Evolutionary conservation across 73 alveolate species (phyloP).

Genomic region (Uronychia setigera): DNA sequence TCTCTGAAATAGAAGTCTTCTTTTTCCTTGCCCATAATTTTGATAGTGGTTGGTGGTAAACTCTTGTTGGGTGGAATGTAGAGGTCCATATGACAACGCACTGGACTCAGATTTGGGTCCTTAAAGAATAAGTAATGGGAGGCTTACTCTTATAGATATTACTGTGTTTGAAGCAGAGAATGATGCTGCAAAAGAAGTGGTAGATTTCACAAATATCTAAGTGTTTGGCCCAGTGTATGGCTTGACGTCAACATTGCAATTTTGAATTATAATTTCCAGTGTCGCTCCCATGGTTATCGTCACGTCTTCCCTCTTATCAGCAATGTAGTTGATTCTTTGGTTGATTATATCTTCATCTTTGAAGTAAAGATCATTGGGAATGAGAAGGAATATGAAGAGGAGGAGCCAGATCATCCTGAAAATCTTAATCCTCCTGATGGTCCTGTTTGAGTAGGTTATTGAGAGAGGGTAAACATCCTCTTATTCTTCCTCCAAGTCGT

Average conservation of each 20-base stretch:
- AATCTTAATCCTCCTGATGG: background rate
- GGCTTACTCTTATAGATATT: background rate
- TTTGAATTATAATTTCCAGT: background rate
- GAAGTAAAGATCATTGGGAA: background rate
- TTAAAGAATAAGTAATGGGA: too few relatives aligned
- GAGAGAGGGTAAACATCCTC: constrained; percentile 24
- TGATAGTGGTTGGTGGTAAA: background rate
- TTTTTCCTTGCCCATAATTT: background rate
- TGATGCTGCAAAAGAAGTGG: background rate
- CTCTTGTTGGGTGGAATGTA: background rate
- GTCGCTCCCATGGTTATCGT: constrained; percentile 2
- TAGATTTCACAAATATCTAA: background rate
- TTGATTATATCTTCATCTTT: background rate
- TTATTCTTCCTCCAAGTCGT: constrained; percentile 9
- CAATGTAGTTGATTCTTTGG: constrained; percentile 8
- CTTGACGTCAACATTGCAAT: background rate
- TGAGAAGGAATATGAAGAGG: background rate
- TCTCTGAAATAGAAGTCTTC: background rate
- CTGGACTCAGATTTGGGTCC: background rate
- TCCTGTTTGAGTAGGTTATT: constrained; percentile 5
- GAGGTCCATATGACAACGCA: constrained; percentile 4
- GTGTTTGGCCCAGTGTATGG: background rate
- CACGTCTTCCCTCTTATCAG: background rate
- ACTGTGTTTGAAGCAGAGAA: background rate
- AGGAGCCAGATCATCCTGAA: background rate